Evolutionary conservation across 306 rosid species (phyloP), one percentile per base, ranked within the genome.

Genomic region (Sindora glabra): DNA sequence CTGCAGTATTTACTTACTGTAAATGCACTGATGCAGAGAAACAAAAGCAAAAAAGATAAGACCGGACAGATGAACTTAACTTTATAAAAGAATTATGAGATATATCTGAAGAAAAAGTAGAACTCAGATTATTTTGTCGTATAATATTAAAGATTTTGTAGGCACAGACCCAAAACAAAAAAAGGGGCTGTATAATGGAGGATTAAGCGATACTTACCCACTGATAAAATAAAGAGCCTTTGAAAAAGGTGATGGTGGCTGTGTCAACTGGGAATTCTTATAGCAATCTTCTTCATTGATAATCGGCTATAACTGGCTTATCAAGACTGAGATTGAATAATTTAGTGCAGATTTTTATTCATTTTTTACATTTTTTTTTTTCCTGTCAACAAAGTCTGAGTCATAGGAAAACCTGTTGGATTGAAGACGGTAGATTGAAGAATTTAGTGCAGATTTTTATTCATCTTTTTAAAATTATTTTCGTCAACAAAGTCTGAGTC

Each of bases 61-160:
- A 73, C 80, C 66, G 73, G 64, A 67, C 70, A 75, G 47, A 39
- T 34, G 53, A 62, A 74, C 67, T 38, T 47, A 14, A 72, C 87
- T 83, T 80, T 83, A 38, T 15, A 45, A 83, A 83, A 83, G 83
- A 74, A 65, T 41, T 57, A 50, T 51, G 69, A 26, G 48, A 61
- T 72, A 73, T 63, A 17, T 47, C 47, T 59, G n/a, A 41, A 15
- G 27, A 29, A 8, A 58, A 60, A 45, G 42, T 65, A 48, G 46
- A 13, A 24, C 15, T 16, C 14, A 21, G n/a, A n/a, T n/a, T n/a
- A n/a, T n/a, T n/a, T n/a, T n/a, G n/a, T n/a, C n/a, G n/a, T n/a
- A n/a, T n/a, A n/a, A n/a, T n/a, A n/a, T n/a, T n/a, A n/a, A n/a
- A n/a, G n/a, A n/a, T n/a, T n/a, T n/a, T n/a, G n/a, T n/a, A n/a